These are phyloP conservation scores for Salisapilia sapeloensis DNA, from an alignment of 352 stramenopile genomes.

Conservation along the genomic window DNA sequence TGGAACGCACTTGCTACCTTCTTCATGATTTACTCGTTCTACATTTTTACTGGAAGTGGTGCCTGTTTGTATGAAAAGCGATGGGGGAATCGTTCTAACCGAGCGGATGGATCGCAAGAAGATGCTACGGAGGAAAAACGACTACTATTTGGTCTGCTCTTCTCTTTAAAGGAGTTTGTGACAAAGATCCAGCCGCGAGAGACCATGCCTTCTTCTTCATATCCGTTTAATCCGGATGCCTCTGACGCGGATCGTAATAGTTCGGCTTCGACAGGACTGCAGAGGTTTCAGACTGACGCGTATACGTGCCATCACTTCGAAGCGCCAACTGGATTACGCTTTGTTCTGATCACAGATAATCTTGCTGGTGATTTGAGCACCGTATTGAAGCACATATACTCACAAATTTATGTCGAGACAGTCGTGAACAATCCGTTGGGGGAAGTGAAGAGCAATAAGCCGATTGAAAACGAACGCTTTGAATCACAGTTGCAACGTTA, in stretches of 20 bases:
- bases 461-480: constrained; percentile 68
- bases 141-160: constrained; percentile 85
- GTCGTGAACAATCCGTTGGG: constrained; percentile 83
- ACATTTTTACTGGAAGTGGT: constrained; percentile 83
- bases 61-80: constrained; percentile 85
- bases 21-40: constrained; percentile 84
- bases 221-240: constrained; percentile 4
- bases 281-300: constrained; percentile 73
- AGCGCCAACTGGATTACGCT: constrained; percentile 74
- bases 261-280: constrained; percentile 22
- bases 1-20: not conserved
- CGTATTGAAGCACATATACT: constrained; percentile 78
- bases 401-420: constrained; percentile 79
- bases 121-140: constrained; percentile 82
- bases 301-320: constrained; percentile 89
- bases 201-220: no score
- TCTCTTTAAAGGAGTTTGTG: constrained; percentile 84
- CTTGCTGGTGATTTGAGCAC: constrained; percentile 61
- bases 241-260: constrained; percentile 5
- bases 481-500: constrained; percentile 53
- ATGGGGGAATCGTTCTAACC: constrained; percentile 47
- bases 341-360: constrained; percentile 86
- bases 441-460: constrained; percentile 49
- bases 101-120: constrained; percentile 39
- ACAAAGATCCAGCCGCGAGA: constrained; percentile 64